Base-by-base conservation (phyloP, 331 rosid genomes). In the Telfairia occidentalis region DNA sequence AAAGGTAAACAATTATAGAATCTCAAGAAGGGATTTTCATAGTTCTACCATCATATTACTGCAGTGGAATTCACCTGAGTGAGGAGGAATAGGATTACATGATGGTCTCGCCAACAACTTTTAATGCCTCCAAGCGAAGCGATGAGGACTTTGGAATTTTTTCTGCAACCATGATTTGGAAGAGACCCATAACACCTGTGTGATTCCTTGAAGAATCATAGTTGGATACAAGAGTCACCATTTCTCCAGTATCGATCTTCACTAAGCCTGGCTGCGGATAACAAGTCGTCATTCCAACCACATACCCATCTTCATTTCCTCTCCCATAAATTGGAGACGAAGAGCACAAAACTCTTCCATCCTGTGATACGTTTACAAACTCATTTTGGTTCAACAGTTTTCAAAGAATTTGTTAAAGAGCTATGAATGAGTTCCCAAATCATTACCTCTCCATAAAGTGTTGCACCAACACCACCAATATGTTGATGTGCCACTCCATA, bases 251-350 rank as follows among this genome's bases (percentile, higher is more conserved):
- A 12, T 3, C 15, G 61, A 90, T 87, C 71, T 84, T 81, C 6
- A 87, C 50, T 87, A 78, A 50, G 23, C 97, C 95, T 9, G 85
- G 83, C 59, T 2, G 0, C 53, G 95, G 97, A 48, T 80, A 89
- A 76, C 97, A 89, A 1, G 90, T 83, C 0, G 88, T 16, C 92
- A 91, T 91, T 82, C 88, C 97, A 24, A 89, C 90, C 11, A 89
- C 30, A 35, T 85, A 91, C 1, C 97, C 97, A 24, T 66, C 59
- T 83, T 82, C 81, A 1, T 24, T 66, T 45, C 97, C 91, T 46
- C 50, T 55, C 59, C 92, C 97, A 83, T 91, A 91, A 21, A 52
- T 83, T 54, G 97, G 80, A 8, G 26, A 32, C 43, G 92, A 91
- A 35, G 88, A 63, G 54, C 97, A 91, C 37, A 91, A 53, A 55